phyloP scores from a whole-genome alignment of 225 moss, liverwort and hornwort genomes.

The Marchantia paleacea region DNA sequence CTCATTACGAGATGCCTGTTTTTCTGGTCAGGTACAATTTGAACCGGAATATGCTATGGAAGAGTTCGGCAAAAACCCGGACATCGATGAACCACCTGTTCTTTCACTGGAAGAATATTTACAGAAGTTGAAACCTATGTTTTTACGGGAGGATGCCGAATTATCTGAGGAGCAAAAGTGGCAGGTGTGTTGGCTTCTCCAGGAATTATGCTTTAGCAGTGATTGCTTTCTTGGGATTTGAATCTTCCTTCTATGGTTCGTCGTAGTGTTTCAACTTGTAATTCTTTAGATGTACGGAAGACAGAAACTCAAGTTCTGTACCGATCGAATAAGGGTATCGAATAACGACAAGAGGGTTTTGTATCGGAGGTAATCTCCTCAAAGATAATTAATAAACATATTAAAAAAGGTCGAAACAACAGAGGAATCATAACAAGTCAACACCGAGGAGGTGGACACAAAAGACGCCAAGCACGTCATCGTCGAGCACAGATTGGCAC shows the following conservation, averaged over 20 bases:
- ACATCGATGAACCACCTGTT: constrained; percentile 75
- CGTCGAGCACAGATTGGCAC: background rate
- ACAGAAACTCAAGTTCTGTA: no score
- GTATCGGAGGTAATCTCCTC: no score
- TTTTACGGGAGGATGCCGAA: constrained; percentile 52
- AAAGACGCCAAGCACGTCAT: background rate
- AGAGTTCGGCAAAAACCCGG: constrained; percentile 84
- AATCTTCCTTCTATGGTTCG: no score
- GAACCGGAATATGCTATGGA: constrained; percentile 99
- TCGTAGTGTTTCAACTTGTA: no score
- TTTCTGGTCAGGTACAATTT: constrained; percentile 59
- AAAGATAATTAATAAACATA: no score
- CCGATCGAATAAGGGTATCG: no score
- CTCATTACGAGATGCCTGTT: background rate
- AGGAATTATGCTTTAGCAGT: background rate
- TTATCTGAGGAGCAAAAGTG: constrained; percentile 70
- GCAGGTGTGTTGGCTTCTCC: constrained; percentile 47
- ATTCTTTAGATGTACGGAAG: no score
- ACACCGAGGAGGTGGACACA: no score
- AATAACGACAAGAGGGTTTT: no score
- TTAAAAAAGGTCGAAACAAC: no score
- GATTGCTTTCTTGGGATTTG: no score
- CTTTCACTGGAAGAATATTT: constrained; percentile 75
- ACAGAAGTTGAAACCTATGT: constrained; percentile 56
- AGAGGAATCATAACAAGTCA: no score